Percentiles rank a stretch among this genome's conserved stretches.
These are phyloP conservation scores for Dryas integrifolia DNA, from an alignment of 331 rosid species.

Conservation along the genomic window DNA sequence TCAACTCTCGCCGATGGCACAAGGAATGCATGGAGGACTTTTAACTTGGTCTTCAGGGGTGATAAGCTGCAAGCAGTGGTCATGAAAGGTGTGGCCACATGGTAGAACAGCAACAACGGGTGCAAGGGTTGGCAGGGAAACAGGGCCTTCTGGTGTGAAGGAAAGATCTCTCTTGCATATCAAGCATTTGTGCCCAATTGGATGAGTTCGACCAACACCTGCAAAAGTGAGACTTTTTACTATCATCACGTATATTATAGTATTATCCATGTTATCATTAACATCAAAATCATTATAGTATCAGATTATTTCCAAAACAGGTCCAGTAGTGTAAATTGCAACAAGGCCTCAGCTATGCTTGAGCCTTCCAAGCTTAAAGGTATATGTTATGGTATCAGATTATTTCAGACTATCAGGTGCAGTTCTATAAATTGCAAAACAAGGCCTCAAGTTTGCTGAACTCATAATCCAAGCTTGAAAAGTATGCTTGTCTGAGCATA, in stretches of 20 bases:
- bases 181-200: conserved; percentile 46
- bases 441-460: neutral
- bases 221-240: conserved; percentile 4
- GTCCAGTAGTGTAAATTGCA: neutral
- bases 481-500: neutral
- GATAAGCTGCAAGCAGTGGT: conserved; percentile 49
- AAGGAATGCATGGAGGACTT: conserved; percentile 65
- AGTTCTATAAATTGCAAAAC: neutral
- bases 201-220: conserved; percentile 32
- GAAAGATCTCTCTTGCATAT: conserved; percentile 64
- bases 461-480: neutral
- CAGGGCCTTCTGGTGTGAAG: conserved; percentile 45
- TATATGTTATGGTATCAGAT: neutral
- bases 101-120: conserved; percentile 53
- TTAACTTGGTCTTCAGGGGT: conserved; percentile 43
- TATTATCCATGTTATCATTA: neutral
- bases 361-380: neutral
- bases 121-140: conserved; percentile 26
- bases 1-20: conserved; percentile 42
- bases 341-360: neutral
- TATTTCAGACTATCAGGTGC: neutral
- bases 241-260: conserved; percentile 7
- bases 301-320: neutral
- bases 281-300: neutral
- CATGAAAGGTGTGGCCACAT: conserved; percentile 68